These are phyloP conservation scores for Pichia thaimueangensis DNA, from an alignment of 805 yeast genomes.

Conservation along the genomic window DNA sequence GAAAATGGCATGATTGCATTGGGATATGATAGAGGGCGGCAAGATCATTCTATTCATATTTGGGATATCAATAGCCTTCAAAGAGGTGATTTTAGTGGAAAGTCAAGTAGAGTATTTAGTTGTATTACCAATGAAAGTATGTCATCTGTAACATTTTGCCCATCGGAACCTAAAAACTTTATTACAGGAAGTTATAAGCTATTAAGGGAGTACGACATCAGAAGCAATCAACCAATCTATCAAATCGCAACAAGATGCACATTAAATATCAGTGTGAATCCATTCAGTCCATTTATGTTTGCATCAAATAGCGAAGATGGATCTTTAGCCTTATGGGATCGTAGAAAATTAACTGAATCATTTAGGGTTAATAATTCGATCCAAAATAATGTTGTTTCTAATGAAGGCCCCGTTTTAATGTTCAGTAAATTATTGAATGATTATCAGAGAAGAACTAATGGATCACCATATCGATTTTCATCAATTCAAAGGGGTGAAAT, in stretches of 20 bases:
- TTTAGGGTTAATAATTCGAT: slow-evolving; percentile 10
- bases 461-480: slow-evolving; percentile 66
- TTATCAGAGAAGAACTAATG: slow-evolving; percentile 48
- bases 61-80: slow-evolving; percentile 51
- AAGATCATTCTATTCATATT: slow-evolving; percentile 67
- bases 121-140: slow-evolving; percentile 72
- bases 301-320: slow-evolving; percentile 81
- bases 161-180: slow-evolving; percentile 46
- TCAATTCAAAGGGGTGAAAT: slow-evolving; percentile 63
- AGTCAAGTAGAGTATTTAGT: slow-evolving; percentile 42
- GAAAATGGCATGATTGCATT: slow-evolving; percentile 59
- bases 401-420: slow-evolving; percentile 48
- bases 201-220: slow-evolving; percentile 68
- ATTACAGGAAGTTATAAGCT: slow-evolving; percentile 73
- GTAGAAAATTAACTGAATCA: slow-evolving; percentile 44
- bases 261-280: slow-evolving; percentile 62
- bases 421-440: slow-evolving; percentile 60
- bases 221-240: slow-evolving; percentile 56
- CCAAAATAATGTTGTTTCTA: slow-evolving; percentile 18
- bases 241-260: slow-evolving; percentile 75
- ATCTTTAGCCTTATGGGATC: slow-evolving; percentile 75
- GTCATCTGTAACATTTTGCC: slow-evolving; percentile 59
- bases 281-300: slow-evolving; percentile 58
- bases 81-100: slow-evolving; percentile 45
- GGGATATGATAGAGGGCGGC: slow-evolving; percentile 73